Percentiles rank a stretch among this genome's conserved stretches.
phyloP scores from a whole-genome alignment of 2,329 filamentous ascomycete species.

The Rhynchosporium graminicola region DNA sequence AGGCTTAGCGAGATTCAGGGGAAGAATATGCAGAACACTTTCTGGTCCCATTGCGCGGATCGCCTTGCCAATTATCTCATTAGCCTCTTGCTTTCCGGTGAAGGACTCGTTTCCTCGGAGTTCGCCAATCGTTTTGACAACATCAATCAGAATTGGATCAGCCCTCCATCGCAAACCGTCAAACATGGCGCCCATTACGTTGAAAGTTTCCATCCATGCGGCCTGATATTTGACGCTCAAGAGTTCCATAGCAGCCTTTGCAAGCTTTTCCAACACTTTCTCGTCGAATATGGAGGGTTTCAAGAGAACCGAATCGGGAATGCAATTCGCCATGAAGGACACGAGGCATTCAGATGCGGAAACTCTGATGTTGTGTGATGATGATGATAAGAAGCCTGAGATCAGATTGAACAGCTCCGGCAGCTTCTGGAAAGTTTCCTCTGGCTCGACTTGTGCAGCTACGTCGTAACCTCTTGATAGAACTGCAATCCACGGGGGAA shows the following conservation, averaged over 20 bases:
- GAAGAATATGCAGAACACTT: slow-evolving; percentile 77
- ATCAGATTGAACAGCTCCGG: slow-evolving; percentile 83
- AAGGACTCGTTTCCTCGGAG: slow-evolving; percentile 87
- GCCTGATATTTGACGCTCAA: slow-evolving; percentile 89
- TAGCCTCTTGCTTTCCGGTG: slow-evolving; percentile 90
- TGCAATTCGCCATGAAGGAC: slow-evolving; percentile 87
- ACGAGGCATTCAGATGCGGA: slow-evolving; percentile 94
- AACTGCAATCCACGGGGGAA: slow-evolving; percentile 96
- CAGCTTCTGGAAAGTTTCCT: slow-evolving; percentile 89
- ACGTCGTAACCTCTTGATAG: slow-evolving; percentile 93
- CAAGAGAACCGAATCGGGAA: slow-evolving; percentile 79
- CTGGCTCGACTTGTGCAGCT: slow-evolving; percentile 80
- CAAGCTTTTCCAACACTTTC: slow-evolving; percentile 80
- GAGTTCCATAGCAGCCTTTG: slow-evolving; percentile 70
- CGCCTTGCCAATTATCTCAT: slow-evolving; percentile 84
- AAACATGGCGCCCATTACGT: slow-evolving; percentile 82
- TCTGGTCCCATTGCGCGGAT: slow-evolving; percentile 89
- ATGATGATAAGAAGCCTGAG: slow-evolving; percentile 77
- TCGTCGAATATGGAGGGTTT: slow-evolving; percentile 93
- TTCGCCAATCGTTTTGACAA: slow-evolving; percentile 80
- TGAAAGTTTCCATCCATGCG: slow-evolving; percentile 94
- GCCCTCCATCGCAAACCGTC: slow-evolving; percentile 84
- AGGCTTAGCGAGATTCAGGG: slow-evolving; percentile 80
- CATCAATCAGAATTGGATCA: slow-evolving; percentile 72
- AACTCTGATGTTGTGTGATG: slow-evolving; percentile 88